phyloP scores from a whole-genome alignment of 345 rosid genomes.

The Hirschfeldia incana region DNA sequence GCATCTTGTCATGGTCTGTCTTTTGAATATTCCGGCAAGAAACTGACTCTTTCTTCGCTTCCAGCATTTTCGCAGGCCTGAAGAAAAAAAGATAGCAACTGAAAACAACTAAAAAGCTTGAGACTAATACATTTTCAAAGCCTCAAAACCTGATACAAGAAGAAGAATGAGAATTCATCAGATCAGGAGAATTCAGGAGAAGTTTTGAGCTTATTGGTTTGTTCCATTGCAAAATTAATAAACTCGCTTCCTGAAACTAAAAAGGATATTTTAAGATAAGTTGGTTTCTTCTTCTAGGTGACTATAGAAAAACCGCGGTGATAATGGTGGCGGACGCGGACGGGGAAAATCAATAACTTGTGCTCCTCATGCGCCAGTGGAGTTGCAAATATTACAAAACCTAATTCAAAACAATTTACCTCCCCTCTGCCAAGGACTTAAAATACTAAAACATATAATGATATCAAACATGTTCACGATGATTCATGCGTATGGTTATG shows the following conservation, averaged over 20 bases:
- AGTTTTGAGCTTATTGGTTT: background rate
- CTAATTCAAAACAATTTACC: slow-evolving; percentile 82
- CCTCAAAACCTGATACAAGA: background rate
- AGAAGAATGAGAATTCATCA: slow-evolving; percentile 30
- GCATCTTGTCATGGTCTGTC: too few species aligned
- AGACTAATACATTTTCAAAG: background rate
- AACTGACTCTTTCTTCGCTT: too few species aligned
- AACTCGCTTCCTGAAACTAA: background rate
- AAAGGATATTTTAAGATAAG: background rate
- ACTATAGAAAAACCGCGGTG: slow-evolving; percentile 28
- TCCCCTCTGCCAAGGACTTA: slow-evolving; percentile 22
- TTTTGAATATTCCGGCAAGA: too few species aligned
- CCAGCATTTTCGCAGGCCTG: too few species aligned
- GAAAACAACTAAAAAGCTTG: background rate
- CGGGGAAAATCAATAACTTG: slow-evolving; percentile 40
- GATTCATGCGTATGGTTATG: background rate
- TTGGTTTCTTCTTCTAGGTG: slow-evolving; percentile 14
- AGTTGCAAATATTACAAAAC: slow-evolving; percentile 85
- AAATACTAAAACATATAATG: background rate
- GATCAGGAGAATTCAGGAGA: background rate
- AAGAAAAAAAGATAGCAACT: background rate
- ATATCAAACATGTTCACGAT: background rate
- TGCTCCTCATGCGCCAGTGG: slow-evolving; percentile 70
- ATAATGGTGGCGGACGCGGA: slow-evolving; percentile 30
- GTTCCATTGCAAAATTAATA: slow-evolving; percentile 43